A percentile compares a stretch with the other conserved stretches of the same genome.
Evolutionary conservation across 371 early-diverging fungal species (phyloP).

Genomic region (Fennellomyces sp.): DNA sequence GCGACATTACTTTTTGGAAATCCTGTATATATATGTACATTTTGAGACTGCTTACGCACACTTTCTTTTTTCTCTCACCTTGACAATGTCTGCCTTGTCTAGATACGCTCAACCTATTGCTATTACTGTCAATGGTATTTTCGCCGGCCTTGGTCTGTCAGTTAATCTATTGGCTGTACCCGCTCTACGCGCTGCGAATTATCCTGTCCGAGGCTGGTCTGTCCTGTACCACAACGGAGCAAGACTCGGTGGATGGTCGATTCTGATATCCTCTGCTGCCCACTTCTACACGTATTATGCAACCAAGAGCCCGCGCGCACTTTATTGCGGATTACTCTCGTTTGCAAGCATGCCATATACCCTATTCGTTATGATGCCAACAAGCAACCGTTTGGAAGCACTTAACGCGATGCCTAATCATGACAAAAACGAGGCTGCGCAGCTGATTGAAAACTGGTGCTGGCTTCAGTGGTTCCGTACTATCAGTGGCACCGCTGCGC

Average conservation of each 20-base stretch:
- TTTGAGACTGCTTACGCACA: too few relatives aligned
- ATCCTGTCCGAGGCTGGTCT: background rate
- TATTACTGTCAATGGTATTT: background rate
- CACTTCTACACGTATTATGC: background rate
- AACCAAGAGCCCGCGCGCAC: background rate
- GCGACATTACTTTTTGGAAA: background rate
- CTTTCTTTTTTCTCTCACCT: too few relatives aligned
- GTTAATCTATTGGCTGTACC: background rate
- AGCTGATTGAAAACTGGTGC: background rate
- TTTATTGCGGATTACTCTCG: background rate
- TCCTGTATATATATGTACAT: background rate
- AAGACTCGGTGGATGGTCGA: background rate
- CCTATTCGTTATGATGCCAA: background rate
- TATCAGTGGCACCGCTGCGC: background rate
- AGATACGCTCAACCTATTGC: background rate
- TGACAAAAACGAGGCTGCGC: background rate
- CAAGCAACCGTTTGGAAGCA: background rate
- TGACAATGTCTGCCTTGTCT: too few relatives aligned
- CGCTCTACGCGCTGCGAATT: background rate
- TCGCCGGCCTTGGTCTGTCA: background rate
- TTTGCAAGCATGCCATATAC: background rate
- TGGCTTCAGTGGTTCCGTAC: background rate
- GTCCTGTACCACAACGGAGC: background rate
- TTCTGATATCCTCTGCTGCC: background rate
- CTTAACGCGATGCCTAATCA: background rate